These are phyloP conservation scores for Neofusicoccum umdonicola DNA, from an alignment of 2,329 filamentous ascomycete genomes.

Conservation along the genomic window DNA sequence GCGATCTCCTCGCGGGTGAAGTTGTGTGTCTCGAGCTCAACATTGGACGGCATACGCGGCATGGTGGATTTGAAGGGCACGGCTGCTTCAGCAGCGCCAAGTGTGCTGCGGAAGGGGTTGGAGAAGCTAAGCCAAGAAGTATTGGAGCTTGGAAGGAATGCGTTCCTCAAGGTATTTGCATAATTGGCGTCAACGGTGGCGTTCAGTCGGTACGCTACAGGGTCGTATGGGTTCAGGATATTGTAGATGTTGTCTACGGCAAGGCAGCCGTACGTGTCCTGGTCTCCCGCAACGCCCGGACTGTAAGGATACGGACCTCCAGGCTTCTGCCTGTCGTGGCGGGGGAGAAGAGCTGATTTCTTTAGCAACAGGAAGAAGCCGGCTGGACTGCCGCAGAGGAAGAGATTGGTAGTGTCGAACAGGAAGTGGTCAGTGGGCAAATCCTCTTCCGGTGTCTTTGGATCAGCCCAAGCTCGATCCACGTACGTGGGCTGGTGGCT, in stretches of 20 bases:
- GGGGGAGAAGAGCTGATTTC: conserved; percentile 67
- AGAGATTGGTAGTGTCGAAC: conserved; percentile 87
- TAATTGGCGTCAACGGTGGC: conserved; percentile 82
- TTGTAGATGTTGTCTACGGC: conserved; percentile 98
- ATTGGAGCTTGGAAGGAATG: conserved; percentile 73
- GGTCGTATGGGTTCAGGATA: conserved; percentile 71
- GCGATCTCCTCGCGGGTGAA: conserved; percentile 90
- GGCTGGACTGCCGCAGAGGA: conserved; percentile 84
- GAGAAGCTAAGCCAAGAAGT: conserved; percentile 45
- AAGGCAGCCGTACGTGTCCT: conserved; percentile 81
- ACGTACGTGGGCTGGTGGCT: conserved; percentile 79
- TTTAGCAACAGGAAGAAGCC: conserved; percentile 92
- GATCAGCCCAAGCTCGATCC: conserved; percentile 44
- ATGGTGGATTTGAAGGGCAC: conserved; percentile 30
- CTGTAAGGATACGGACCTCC: conserved; percentile 60
- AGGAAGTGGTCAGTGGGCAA: conserved; percentile 64
- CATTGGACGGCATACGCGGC: conserved; percentile 46
- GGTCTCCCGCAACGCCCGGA: conserved; percentile 68
- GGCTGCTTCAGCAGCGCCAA: conserved; percentile 26
- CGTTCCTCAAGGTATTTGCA: conserved; percentile 70
- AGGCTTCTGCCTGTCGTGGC: conserved; percentile 72
- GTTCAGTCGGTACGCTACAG: conserved; percentile 90
- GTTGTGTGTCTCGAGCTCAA: conserved; percentile 95
- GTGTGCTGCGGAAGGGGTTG: conserved; percentile 40
- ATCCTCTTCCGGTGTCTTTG: conserved; percentile 42